Base-by-base conservation (phyloP, 495 filamentous ascomycete species). In the Penicillium dipodomyicola region DNA sequence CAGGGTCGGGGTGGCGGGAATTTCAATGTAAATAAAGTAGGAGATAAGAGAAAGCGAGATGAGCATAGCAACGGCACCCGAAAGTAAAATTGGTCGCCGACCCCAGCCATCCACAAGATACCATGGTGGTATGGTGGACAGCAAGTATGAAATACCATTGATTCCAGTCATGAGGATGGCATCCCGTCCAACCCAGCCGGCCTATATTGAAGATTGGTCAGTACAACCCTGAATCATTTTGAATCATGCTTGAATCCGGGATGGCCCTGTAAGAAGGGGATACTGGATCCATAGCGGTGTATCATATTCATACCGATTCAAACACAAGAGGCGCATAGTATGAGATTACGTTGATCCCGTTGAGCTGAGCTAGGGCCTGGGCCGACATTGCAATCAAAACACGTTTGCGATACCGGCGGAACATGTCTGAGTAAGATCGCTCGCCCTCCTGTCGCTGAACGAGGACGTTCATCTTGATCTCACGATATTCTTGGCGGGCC, bases 311-410 rank as follows among this genome's bases (percentile, higher is more conserved):
- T 54, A 54, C 52, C 19, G 90, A 90, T 72, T 97, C 93, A 65
- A 98, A 98, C 25, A 98, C 94, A 23, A 93, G 82, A 3, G 95
- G 95, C 0, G 95, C 93, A 63, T 98, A 98, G 76, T 98, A 98
- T 17, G 94, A 97, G 52, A 98, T 98, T 61, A 98, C 95, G 74
- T 98, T 98, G 73, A 98, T 98, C 44, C 94, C 94, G 74, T 97
- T 98, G 22, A 97, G 81, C 70, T 98, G 94, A 17, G 94, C 95
- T 51, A 98, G 82, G 2, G 89, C 90, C 67, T 98, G 94, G 5
- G 94, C 94, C 8, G 94, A 97, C 95, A 98, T 98, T 71, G 94
- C 94, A 73, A 98, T 97, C 66, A 97, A 87, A 59, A 98, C 91
- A 37, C 94, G 91, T 59, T 87, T 92, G 63, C 80, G 80, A 75